Evolutionary conservation across 345 rosid genomes (phyloP).

Genomic region (Gossypium anomalum): DNA sequence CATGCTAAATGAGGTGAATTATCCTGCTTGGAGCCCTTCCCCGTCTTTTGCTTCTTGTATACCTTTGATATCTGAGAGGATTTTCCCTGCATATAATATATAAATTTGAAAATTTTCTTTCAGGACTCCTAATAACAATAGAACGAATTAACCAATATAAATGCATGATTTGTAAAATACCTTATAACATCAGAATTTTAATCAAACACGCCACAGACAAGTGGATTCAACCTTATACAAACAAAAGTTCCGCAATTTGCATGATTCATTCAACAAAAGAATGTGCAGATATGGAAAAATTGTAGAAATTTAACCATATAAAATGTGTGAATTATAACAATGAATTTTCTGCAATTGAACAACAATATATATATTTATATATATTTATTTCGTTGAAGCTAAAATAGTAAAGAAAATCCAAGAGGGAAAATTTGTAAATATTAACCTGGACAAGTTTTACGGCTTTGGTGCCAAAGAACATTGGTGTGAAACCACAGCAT

Average conservation of each 20-base stretch:
- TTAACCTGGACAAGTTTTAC: constrained; percentile 38
- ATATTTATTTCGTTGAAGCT: too few species aligned
- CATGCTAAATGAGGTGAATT: constrained; percentile 20
- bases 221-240: neutral
- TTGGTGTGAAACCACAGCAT: constrained; percentile 32
- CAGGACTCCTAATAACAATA: neutral
- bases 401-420: neutral
- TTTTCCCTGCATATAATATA: constrained; percentile 22
- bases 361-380: neutral
- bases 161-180: neutral
- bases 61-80: neutral
- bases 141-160: neutral
- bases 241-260: neutral
- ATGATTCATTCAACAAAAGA: neutral
- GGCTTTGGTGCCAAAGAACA: constrained; percentile 25
- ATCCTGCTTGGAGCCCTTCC: constrained; percentile 15
- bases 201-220: neutral
- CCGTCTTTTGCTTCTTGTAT: constrained; percentile 21
- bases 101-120: neutral
- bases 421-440: neutral
- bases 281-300: neutral
- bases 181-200: neutral
- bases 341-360: constrained; percentile 1
- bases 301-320: neutral
- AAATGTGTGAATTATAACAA: neutral